Evolutionary conservation across 2,329 filamentous ascomycete genomes (phyloP).

Genomic region (Colletotrichum tropicicola): DNA sequence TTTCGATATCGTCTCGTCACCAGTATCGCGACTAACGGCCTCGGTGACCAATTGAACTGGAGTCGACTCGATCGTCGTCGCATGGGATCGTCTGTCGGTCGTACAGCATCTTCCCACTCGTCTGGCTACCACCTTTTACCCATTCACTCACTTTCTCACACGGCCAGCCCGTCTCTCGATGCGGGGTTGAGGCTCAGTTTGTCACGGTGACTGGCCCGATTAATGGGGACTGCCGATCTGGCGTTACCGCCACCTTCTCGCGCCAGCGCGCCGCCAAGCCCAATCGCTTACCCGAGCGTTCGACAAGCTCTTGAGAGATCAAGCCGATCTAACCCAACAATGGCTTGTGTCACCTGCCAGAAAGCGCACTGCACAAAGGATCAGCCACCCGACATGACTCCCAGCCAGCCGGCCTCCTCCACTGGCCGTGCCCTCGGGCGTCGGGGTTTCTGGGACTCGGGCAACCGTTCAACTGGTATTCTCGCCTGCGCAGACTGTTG

Average conservation of each 20-base stretch:
- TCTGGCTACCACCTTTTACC: no score
- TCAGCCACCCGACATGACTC: conserved; percentile 18
- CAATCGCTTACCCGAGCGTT: no score
- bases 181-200: conserved; percentile 1
- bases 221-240: conserved; percentile 9
- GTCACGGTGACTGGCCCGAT: not conserved
- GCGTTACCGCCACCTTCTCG: conserved; percentile 8
- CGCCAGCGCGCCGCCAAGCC: conserved; percentile 4
- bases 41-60: no score
- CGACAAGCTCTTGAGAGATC: conserved; percentile 6
- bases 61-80: no score
- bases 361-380: conserved; percentile 1
- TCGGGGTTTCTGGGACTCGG: not conserved
- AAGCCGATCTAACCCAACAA: not conserved
- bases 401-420: not conserved
- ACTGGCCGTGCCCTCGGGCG: conserved; percentile 3
- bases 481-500: not conserved
- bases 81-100: no score
- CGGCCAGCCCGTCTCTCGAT: not conserved
- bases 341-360: conserved; percentile 15
- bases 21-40: not conserved
- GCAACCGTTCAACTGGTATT: not conserved
- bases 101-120: no score
- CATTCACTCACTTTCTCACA: not conserved
- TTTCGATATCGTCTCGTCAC: not conserved